phyloP scores from a whole-genome alignment of 805 yeast species.

The Metschnikowia proteae region DNA sequence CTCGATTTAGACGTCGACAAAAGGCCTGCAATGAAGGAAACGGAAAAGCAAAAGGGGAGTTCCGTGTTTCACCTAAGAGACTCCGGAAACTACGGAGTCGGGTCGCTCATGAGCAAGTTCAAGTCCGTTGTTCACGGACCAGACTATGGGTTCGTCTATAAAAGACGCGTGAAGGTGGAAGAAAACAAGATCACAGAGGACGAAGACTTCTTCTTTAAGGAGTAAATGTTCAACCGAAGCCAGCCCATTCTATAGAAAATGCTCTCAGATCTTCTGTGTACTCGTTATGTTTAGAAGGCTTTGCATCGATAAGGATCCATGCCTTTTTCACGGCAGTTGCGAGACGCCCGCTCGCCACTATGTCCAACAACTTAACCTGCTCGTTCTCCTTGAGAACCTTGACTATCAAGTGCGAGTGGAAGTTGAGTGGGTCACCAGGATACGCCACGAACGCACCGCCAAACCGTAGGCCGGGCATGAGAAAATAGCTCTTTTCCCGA shows the following conservation, averaged over 20 bases:
- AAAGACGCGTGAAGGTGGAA: slow-evolving; percentile 32
- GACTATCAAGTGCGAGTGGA: slow-evolving; percentile 82
- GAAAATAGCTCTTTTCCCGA: slow-evolving; percentile 44
- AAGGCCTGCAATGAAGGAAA: slow-evolving; percentile 20
- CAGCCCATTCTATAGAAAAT: slow-evolving; percentile 93
- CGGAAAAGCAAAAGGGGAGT: slow-evolving; percentile 42
- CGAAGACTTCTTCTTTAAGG: slow-evolving; percentile 3
- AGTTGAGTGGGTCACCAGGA: slow-evolving; percentile 92
- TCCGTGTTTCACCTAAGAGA: slow-evolving; percentile 42
- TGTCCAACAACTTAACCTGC: slow-evolving; percentile 47
- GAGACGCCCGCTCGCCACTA: slow-evolving; percentile 83
- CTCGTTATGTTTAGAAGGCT: slow-evolving; percentile 12
- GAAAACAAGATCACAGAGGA: slow-evolving; percentile 28
- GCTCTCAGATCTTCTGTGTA: slow-evolving; percentile 27
- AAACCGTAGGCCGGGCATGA: slow-evolving; percentile 85
- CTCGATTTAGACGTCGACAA: slow-evolving; percentile 18
- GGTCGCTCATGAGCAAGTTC: slow-evolving; percentile 33
- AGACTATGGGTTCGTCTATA: slow-evolving; percentile 17
- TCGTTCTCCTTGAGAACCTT: slow-evolving; percentile 37
- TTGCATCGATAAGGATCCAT: slow-evolving; percentile 54
- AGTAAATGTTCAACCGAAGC: slow-evolving; percentile 63
- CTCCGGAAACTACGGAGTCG: slow-evolving; percentile 47
- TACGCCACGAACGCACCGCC: slow-evolving; percentile 88
- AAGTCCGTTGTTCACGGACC: slow-evolving; percentile 18
- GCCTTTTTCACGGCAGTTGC: slow-evolving; percentile 91